Evolutionary conservation across 2,329 filamentous ascomycete genomes (phyloP), one percentile per base, ranked within the genome.

Genomic region (Claviceps maximensis): DNA sequence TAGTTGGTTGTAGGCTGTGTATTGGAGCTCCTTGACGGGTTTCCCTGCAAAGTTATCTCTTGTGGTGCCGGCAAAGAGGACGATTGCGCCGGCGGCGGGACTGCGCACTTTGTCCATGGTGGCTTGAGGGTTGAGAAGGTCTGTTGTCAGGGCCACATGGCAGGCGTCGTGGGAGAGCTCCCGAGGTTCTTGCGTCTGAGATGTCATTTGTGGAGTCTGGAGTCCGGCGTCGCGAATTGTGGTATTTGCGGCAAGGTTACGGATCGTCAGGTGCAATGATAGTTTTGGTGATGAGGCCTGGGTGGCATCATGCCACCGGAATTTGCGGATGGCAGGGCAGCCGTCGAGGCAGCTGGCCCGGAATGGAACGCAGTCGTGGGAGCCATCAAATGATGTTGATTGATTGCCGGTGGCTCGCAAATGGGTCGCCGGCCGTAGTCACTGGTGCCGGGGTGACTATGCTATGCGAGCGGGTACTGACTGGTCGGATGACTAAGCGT

Each of bases 1-100:
- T 12, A 84, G 76, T 2, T 83, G 79, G 13, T 75, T 71, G 68
- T 94, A 94, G 9, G 87, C 80, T 19, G 80, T 81, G 70, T 94
- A 94, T 51, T 83, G 74, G 2, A 94, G 80, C 51, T 86, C 80
- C 36, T 80, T 81, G 55, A 94, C 86, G n/a, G 82, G 74, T 56
- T 84, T 83, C 54, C 77, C 75, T 51, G 72, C 75, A 68, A 93
- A 93, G 61, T 75, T 83, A 69, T 91, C 83, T 54, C 88, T 76
- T 2, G 88, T 94, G 1, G 85, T 89, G 52, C 86, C 85, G 54
- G 84, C 82, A 65, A 90, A 90, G 36, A 89, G 62, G 10, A 90
- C 85, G 49, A 89, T 84, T 13, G 86, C 86, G 6, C 86, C 86
- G 12, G 86, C 86, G 60, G 82, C 77, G 21, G 84, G 82, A 60